phyloP scores from a whole-genome alignment of 2,329 filamentous ascomycete species.

The Boeremia lycopersici region DNA sequence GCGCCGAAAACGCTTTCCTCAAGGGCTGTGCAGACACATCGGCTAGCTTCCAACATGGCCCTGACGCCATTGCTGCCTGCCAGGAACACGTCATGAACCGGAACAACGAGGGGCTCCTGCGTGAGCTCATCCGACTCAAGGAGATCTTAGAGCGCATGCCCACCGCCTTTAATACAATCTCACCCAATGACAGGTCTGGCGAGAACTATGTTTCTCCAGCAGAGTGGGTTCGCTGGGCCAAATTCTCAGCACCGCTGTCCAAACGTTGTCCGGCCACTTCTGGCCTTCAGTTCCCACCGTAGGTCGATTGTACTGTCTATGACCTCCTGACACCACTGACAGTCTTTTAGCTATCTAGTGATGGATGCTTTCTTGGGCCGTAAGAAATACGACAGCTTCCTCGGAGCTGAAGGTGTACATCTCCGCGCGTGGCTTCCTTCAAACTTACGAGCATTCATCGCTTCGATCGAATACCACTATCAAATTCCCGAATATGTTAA shows the following conservation, averaged over 20 bases:
- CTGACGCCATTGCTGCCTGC: constrained; percentile 33
- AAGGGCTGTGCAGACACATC: constrained; percentile 36
- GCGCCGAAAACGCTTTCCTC: constrained; percentile 32
- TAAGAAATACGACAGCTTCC: constrained; percentile 59
- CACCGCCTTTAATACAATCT: constrained; percentile 32
- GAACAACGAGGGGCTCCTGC: constrained; percentile 32
- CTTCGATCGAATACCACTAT: constrained; percentile 62
- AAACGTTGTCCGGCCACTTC: constrained; percentile 34
- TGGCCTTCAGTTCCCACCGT: constrained; percentile 31
- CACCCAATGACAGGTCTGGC: constrained; percentile 27
- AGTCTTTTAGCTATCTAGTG: constrained; percentile 20
- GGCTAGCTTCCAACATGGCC: constrained; percentile 33
- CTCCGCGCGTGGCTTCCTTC: constrained; percentile 61
- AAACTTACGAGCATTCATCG: constrained; percentile 62
- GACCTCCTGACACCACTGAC: not conserved
- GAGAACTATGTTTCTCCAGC: constrained; percentile 34
- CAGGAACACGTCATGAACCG: constrained; percentile 36
- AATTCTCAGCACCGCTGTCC: constrained; percentile 35
- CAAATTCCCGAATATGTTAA: constrained; percentile 60
- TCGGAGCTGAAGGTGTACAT: constrained; percentile 60
- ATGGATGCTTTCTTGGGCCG: constrained; percentile 38
- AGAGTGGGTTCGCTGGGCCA: constrained; percentile 36
- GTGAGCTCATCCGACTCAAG: constrained; percentile 31
- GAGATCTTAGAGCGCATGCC: constrained; percentile 35
- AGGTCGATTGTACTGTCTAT: not conserved